Conservation (phyloP, 2,329 filamentous ascomycete genomes). For the Pseudogymnoascus sp. region DNA sequence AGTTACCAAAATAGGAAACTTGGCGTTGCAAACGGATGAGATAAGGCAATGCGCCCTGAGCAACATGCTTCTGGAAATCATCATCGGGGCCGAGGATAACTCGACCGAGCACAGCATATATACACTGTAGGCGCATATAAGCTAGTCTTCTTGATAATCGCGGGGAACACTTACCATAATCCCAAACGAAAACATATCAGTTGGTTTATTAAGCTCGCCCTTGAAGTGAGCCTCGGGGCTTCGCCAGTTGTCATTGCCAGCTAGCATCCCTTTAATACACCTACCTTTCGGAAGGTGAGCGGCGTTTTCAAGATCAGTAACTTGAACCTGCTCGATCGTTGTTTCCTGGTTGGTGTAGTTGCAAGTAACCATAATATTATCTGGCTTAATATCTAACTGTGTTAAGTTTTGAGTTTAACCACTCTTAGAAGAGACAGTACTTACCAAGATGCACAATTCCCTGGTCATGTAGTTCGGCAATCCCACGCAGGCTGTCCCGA, state of each 20-base stretch:
- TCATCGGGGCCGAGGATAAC: constrained; percentile 12
- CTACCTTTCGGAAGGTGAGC: constrained; percentile 29
- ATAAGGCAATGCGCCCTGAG: constrained; percentile 17
- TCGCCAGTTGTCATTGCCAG: constrained; percentile 13
- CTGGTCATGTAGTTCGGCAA: constrained; percentile 11
- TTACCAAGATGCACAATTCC: constrained; percentile 12
- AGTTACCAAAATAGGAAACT: constrained; percentile 12
- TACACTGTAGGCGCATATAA: constrained; percentile 12
- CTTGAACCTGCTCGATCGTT: constrained; percentile 11
- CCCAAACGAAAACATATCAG: constrained; percentile 13
- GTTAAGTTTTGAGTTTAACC: not conserved
- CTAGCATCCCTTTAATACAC: constrained; percentile 16
- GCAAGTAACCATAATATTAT: constrained; percentile 12
- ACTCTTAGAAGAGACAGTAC: not conserved
- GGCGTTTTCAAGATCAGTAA: constrained; percentile 22
- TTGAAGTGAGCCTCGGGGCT: constrained; percentile 14
- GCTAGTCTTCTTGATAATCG: not conserved
- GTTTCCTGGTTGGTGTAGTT: not conserved
- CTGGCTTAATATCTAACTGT: constrained; percentile 12
- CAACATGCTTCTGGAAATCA: constrained; percentile 12
- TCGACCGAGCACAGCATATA: constrained; percentile 13
- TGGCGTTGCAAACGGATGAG: constrained; percentile 21
- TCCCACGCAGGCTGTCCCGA: constrained; percentile 8
- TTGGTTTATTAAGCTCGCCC: constrained; percentile 13
- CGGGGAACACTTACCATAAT: constrained; percentile 8